phyloP scores from a whole-genome alignment of 2,329 filamentous ascomycete species.

The Didymella arachidicola region DNA sequence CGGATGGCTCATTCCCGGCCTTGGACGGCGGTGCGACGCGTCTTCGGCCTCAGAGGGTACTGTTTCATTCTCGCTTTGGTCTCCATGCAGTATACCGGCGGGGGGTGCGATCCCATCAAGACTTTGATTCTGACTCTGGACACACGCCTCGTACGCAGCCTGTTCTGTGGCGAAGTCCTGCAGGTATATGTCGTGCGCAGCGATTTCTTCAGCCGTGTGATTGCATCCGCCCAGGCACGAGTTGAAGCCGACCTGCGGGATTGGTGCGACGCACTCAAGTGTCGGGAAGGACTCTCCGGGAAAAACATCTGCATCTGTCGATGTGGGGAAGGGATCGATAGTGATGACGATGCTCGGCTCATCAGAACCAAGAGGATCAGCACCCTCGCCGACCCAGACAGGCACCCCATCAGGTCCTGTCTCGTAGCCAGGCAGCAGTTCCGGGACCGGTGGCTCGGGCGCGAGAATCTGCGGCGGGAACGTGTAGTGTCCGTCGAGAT shows the following conservation, averaged over 20 bases:
- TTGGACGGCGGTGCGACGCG: conserved; percentile 6
- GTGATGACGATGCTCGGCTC: conserved; percentile 2
- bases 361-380: background rate
- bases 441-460: background rate
- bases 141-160: conserved; percentile 1
- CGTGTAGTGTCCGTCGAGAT: conserved; percentile 8
- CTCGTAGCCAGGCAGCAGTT: conserved; percentile 10
- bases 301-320: background rate
- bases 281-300: background rate
- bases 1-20: conserved; percentile 6
- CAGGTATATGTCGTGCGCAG: conserved; percentile 7
- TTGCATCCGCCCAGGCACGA: conserved; percentile 15
- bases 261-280: conserved; percentile 6
- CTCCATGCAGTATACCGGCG: background rate
- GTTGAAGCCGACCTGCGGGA: conserved; percentile 13
- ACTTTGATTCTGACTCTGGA: background rate
- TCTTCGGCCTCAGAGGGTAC: conserved; percentile 4
- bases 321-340: conserved; percentile 2
- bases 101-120: background rate
- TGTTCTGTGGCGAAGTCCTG: conserved; percentile 5
- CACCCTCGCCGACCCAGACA: conserved; percentile 12
- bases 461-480: background rate
- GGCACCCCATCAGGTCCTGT: conserved; percentile 3
- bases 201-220: conserved; percentile 10
- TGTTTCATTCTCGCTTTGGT: background rate